Conservation (phyloP, 2,329 filamentous ascomycete genomes). For the Trichoderma sp. region DNA sequence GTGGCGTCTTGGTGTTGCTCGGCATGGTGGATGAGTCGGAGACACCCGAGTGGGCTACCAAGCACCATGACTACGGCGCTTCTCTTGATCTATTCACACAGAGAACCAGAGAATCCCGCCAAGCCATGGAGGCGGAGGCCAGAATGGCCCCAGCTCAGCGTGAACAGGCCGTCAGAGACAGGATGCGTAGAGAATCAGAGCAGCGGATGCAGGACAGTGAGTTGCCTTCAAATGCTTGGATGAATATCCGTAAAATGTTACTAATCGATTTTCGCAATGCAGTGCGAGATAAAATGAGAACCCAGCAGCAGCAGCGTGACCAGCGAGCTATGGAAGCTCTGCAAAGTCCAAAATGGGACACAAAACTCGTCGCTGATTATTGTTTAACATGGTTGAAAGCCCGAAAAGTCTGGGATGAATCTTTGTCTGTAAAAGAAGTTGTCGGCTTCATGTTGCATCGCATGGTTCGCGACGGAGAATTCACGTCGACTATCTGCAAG, state of each 20-base stretch:
- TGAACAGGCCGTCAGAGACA: conserved; percentile 42
- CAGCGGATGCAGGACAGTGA: conserved; percentile 50
- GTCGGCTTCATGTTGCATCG: conserved; percentile 51
- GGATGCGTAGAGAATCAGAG: conserved; percentile 45
- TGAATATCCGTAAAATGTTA: neutral
- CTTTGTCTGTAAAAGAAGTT: conserved; percentile 39
- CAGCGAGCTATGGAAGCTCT: conserved; percentile 51
- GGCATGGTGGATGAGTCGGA: conserved; percentile 49
- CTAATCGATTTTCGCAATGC: neutral
- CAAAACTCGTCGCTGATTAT: conserved; percentile 47
- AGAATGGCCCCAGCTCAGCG: conserved; percentile 46
- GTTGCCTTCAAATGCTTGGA: conserved; percentile 23
- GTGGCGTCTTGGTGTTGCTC: conserved; percentile 59
- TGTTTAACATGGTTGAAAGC: conserved; percentile 47
- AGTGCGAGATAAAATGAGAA: conserved; percentile 47
- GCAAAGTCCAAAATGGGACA: conserved; percentile 56
- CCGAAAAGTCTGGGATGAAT: conserved; percentile 30
- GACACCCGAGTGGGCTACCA: conserved; percentile 58
- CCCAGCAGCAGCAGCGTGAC: conserved; percentile 46
- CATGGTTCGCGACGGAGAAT: conserved; percentile 53
- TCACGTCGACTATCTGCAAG: conserved; percentile 42
- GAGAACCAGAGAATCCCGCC: conserved; percentile 42
- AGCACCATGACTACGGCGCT: conserved; percentile 40
- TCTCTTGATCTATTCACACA: conserved; percentile 37
- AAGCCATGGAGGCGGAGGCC: conserved; percentile 46